Conservation (phyloP, 176 grass and related monocot genomes). For the Elaeis guineensis region DNA sequence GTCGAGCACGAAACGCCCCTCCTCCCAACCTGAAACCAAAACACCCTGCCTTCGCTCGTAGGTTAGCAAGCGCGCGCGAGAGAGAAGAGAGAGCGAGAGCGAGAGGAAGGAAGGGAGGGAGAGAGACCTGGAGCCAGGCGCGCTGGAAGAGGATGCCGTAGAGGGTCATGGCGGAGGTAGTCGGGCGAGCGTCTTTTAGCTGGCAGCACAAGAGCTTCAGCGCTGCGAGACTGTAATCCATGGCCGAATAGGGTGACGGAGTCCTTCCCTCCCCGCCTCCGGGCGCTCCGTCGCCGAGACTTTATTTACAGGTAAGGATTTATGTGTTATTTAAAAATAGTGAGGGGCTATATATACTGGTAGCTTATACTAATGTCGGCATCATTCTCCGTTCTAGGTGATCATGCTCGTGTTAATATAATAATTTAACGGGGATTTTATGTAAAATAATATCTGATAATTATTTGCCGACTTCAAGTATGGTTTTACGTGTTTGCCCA, state of each 20-base stretch:
- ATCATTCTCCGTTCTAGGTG: no score
- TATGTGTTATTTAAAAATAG: no score
- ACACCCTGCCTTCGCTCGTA: conserved; percentile 52
- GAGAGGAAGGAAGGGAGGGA: background rate
- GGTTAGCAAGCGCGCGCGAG: conserved; percentile 12
- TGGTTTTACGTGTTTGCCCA: no score
- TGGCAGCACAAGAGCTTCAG: conserved; percentile 70
- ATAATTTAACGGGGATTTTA: no score
- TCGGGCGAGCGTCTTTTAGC: conserved; percentile 20
- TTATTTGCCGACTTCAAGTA: no score
- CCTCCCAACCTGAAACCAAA: conserved; percentile 23
- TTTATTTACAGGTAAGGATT: no score
- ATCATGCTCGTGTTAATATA: no score
- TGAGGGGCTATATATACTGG: no score
- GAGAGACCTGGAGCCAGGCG: conserved; percentile 73
- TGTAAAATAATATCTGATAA: no score
- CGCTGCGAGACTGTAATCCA: conserved; percentile 77
- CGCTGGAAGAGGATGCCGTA: conserved; percentile 78
- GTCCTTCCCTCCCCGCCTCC: no score
- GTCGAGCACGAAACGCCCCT: conserved; percentile 44
- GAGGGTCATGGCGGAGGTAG: conserved; percentile 33
- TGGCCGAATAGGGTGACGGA: conserved; percentile 1
- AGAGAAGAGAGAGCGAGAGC: background rate
- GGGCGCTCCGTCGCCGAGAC: no score
- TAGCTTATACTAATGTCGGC: no score